phyloP scores from a whole-genome alignment of 75 land plant genomes.

The Azolla pinnata region DNA sequence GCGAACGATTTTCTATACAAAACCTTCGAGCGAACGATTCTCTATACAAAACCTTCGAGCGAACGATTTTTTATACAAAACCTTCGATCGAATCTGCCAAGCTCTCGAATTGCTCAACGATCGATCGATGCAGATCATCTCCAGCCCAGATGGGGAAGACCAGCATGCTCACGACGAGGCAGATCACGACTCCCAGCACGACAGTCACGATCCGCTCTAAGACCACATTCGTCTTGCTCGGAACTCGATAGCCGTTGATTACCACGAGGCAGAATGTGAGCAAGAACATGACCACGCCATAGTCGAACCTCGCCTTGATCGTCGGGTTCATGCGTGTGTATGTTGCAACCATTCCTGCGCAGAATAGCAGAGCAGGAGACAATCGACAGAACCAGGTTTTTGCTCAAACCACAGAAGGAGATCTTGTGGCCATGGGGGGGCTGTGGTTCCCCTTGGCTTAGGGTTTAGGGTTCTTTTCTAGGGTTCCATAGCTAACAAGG shows the following conservation, averaged over 20 bases:
- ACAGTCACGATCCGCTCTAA: constrained; percentile 24
- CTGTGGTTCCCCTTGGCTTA: too few species aligned
- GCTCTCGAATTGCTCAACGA: constrained; percentile 19
- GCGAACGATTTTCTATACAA: too few species aligned
- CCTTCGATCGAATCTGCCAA: constrained; percentile 31
- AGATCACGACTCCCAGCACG: constrained; percentile 16
- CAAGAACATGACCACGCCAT: constrained; percentile 34
- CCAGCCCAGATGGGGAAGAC: constrained; percentile 41
- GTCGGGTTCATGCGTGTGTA: constrained; percentile 29
- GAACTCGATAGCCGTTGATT: constrained; percentile 21
- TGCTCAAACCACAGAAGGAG: too few species aligned
- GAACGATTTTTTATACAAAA: too few species aligned
- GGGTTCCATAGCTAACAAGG: too few species aligned
- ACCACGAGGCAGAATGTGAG: constrained; percentile 35
- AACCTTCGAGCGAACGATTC: too few species aligned
- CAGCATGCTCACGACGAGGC: constrained; percentile 21
- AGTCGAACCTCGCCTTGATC: constrained; percentile 41
- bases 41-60: too few species aligned
- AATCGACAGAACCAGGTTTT: too few species aligned
- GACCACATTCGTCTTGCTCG: constrained; percentile 14
- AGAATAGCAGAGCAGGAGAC: too few species aligned
- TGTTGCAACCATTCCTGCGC: constrained; percentile 31
- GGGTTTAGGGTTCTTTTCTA: too few species aligned
- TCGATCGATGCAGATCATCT: constrained; percentile 23
- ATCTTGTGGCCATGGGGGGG: too few species aligned